Conservation (phyloP, 108 stramenopile species). For the Fragilaria crotonensis region DNA sequence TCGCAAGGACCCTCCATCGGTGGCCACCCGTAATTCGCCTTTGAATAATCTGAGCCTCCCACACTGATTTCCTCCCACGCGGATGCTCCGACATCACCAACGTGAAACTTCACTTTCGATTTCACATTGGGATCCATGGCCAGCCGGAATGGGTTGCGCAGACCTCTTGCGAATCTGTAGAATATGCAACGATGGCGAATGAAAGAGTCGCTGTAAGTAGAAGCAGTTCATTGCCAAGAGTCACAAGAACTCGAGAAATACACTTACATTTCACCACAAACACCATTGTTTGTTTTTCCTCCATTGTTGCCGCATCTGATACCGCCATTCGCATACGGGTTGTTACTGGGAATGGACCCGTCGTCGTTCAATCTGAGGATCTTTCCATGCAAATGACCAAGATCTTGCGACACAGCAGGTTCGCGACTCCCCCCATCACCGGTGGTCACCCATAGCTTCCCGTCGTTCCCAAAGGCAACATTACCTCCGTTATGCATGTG, state of each 20-base stretch:
- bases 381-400: constrained; percentile 10
- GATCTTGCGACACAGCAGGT: constrained; percentile 2
- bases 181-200: background rate
- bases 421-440: constrained; percentile 13
- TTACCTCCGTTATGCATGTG: constrained; percentile 22
- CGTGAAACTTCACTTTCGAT: constrained; percentile 4
- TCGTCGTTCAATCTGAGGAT: constrained; percentile 22
- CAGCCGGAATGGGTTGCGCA: constrained; percentile 29
- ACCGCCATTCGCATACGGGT: constrained; percentile 19
- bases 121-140: constrained; percentile 24
- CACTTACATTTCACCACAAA: background rate
- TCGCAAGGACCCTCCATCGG: constrained; percentile 23
- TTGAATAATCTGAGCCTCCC: constrained; percentile 3
- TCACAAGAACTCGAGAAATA: background rate
- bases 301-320: constrained; percentile 1
- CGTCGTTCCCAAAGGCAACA: constrained; percentile 30
- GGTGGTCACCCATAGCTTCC: constrained; percentile 15
- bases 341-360: constrained; percentile 21
- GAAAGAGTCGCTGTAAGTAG: background rate
- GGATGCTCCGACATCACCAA: constrained; percentile 23
- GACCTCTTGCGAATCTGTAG: constrained; percentile 8
- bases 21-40: constrained; percentile 21
- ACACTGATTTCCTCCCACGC: constrained; percentile 26
- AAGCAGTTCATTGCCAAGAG: background rate
- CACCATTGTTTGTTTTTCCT: background rate